Base-by-base conservation (phyloP, 768 basidiomycete genomes). In the Lactarius trivialis region DNA sequence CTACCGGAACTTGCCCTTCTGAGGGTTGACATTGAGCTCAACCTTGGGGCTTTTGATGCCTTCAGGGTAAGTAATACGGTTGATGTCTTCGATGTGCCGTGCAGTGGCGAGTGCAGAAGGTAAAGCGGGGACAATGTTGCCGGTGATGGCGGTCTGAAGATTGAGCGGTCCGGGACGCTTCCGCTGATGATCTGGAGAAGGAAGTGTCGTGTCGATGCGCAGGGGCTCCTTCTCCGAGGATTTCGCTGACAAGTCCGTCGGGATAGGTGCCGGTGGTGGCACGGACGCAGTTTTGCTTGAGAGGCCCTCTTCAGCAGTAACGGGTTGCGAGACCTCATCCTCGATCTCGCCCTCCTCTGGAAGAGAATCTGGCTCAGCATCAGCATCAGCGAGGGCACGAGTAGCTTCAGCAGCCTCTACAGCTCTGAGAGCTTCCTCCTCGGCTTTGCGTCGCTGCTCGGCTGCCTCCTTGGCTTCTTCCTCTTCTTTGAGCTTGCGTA, bases 1-100 rank as follows among this genome's bases (percentile, higher is more conserved):
- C 63, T 74, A 91, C 91, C 87, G 84, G 79, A 93, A 96, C 75
- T 93, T 95, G 68, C 93, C 93, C 60, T 91, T 85, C 75, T 86
- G 84, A 7, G 86, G 88, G 64, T 86, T 83, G 58, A 82, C 77
- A 74, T 97, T 98, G 67, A 98, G 86, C 67, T 92, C 93, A 7
- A 86, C 76, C 66, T 81, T 82, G 2, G 96, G 96, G 59, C 93
- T 90, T 71, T 79, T 80, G 72, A 93, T 82, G 51, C 88, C 85
- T 59, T 87, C 86, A 7, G 95, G 93, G 71, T 98, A 98, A 26
- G 81, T 75, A 48, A 98, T 80, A 51, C 82, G 76, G 36, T 79
- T 79, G 52, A 98, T 82, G 73, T 96, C 88, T 55, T 89, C 85
- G 66, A 99, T 96, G 65, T 85, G 82, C 56, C 86, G 84, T 39